Percentiles rank a stretch among this genome's conserved stretches.
Evolutionary conservation across 306 rosid genomes (phyloP).

Genomic region (Begonia loranthoides): DNA sequence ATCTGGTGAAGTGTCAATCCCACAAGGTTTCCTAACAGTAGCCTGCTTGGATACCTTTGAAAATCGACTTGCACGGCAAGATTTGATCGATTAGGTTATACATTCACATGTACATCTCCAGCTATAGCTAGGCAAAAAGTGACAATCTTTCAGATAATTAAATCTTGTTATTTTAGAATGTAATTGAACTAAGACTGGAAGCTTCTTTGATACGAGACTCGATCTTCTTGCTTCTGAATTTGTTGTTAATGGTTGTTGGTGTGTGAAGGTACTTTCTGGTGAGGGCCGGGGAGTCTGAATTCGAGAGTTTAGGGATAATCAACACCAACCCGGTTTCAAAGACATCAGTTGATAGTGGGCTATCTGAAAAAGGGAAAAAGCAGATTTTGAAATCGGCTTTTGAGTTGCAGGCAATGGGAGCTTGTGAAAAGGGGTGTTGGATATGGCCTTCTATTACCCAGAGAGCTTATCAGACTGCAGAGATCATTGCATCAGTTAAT

Average conservation of each 20-base stretch:
- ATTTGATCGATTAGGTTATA: no score
- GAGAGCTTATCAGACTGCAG: constrained; percentile 92
- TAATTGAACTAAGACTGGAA: no score
- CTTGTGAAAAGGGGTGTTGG: constrained; percentile 86
- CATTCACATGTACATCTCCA: no score
- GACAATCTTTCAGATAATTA: no score
- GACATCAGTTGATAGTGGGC: constrained; percentile 74
- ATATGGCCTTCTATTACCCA: constrained; percentile 97
- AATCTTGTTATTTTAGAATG: no score
- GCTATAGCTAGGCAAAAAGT: no score
- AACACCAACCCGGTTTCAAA: constrained; percentile 85
- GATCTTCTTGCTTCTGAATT: no score
- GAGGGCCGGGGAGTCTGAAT: constrained; percentile 90
- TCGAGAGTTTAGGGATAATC: constrained; percentile 65
- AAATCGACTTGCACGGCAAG: no score
- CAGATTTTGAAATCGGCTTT: constrained; percentile 53
- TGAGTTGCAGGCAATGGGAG: constrained; percentile 63
- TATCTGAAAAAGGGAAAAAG: constrained; percentile 74
- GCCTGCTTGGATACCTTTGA: no score
- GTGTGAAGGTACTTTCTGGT: constrained; percentile 67
- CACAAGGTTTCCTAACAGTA: no score
- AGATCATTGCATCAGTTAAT: constrained; percentile 72
- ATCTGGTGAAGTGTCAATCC: no score
- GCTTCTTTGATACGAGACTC: no score
- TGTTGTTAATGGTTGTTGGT: neutral